Base-by-base conservation (phyloP, 2,329 filamentous ascomycete species). In the Ascomycota sp. region DNA sequence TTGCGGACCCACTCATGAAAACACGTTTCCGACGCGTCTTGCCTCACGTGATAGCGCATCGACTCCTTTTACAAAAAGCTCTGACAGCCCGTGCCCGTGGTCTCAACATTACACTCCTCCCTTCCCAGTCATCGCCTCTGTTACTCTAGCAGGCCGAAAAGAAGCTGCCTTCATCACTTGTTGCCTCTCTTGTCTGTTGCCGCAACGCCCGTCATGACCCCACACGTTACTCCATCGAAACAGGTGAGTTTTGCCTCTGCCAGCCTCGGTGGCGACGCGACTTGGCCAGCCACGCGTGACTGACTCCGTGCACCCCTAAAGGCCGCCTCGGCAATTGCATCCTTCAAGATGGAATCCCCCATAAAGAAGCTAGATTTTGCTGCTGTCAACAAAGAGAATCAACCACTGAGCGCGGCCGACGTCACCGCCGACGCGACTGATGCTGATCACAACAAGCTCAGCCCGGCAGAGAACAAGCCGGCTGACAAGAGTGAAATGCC, bases 341-440 rank as follows among this genome's bases (percentile, higher is more conserved):
- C 70, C 43, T 67, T 95, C 53, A 91, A 86, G 60, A 91, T 94
- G 72, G 80, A 91, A 43, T 89, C 82, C 1, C 83, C 85, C 27
- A 60, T 77, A 39, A 93, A 93, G 75, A 91, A 91, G 68, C 69
- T 89, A 41, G 65, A 78, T 61, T 82, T 93, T 52, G 57, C 65
- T 40, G 50, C 61, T 32, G 64, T 64, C 34, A 66, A 81, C 61
- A 93, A 93, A 61, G 85, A 93, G 61, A 92, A 92, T 59, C 57
- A 63, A 36, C 61, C 65, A 35, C 56, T 64, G 39, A 59, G 64
- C 34, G 42, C 55, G 25, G 51, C 61, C 38, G 50, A 60, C 40
- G 49, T 69, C 43, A 56, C 64, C 44, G 52, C 58, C 42, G 57
- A 62, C 40, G 57, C 63, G 37, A 56, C 69, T 43, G 63, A 68